These are phyloP conservation scores for Parathielavia hyrcaniae DNA, from an alignment of 495 filamentous ascomycete species.

Conservation along the genomic window DNA sequence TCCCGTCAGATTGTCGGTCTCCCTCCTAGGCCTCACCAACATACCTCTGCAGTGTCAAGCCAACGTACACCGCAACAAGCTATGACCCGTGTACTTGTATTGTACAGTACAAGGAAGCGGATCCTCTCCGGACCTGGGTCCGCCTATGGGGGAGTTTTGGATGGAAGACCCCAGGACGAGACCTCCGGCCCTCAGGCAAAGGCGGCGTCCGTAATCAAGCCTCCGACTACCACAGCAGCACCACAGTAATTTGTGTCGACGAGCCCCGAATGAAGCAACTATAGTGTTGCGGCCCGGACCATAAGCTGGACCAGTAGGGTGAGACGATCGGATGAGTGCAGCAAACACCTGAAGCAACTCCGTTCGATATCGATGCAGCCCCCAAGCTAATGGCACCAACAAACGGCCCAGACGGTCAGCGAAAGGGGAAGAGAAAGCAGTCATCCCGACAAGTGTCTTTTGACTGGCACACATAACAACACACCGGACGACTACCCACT, in stretches of 20 bases:
- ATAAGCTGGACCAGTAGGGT: background rate
- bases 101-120: too few relatives aligned
- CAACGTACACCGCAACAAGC: background rate
- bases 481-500: background rate
- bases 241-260: background rate
- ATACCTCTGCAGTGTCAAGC: background rate
- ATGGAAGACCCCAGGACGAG: background rate
- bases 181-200: background rate
- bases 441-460: background rate
- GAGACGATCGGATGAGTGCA: background rate
- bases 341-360: constrained; percentile 7
- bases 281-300: background rate
- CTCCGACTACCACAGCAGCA: too few relatives aligned
- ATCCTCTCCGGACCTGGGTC: too few relatives aligned
- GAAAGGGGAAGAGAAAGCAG: background rate
- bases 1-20: background rate
- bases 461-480: background rate
- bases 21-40: too few relatives aligned
- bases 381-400: background rate
- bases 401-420: background rate
- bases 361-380: background rate
- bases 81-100: background rate
- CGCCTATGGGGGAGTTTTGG: too few relatives aligned
- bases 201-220: background rate
- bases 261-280: background rate